A percentile compares a stretch with the other conserved stretches of the same genome.
Evolutionary conservation across 345 rosid species (phyloP).

Genomic region (Aquilaria yunnanensis): DNA sequence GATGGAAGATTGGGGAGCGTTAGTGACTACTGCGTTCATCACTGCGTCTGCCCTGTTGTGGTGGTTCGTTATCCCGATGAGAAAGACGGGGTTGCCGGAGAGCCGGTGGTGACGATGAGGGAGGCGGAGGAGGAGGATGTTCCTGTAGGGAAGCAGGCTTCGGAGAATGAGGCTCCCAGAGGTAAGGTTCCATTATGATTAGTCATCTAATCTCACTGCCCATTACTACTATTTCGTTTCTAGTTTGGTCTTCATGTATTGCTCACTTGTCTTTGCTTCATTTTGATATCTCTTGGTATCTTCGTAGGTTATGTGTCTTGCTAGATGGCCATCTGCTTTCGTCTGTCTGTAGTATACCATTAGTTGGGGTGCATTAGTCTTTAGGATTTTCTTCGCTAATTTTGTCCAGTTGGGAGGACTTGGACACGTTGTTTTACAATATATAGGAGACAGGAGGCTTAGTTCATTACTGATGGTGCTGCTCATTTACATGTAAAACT

Average conservation of each 20-base stretch:
- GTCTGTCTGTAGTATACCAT: background rate
- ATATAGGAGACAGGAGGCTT: too few relatives aligned
- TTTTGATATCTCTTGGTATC: background rate
- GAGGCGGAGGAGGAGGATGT: constrained; percentile 15
- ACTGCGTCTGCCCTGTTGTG: constrained; percentile 83
- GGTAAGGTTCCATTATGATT: constrained; percentile 21
- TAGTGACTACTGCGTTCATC: constrained; percentile 91
- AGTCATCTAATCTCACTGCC: background rate
- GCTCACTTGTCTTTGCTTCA: background rate
- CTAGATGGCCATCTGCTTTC: background rate
- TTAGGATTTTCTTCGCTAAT: too few relatives aligned
- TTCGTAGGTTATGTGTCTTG: background rate
- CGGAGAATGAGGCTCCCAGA: constrained; percentile 27
- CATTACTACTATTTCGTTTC: background rate
- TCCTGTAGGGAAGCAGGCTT: constrained; percentile 16
- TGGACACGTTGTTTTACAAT: too few relatives aligned
- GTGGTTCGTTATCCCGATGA: constrained; percentile 81
- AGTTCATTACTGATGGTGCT: too few relatives aligned
- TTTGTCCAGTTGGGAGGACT: too few relatives aligned
- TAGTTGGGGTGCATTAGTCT: background rate
- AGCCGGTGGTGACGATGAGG: constrained; percentile 37
- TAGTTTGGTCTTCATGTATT: background rate
- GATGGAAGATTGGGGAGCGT: constrained; percentile 88
- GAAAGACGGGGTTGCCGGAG: constrained; percentile 31
- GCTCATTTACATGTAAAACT: too few relatives aligned